Base-by-base conservation (phyloP, 2,329 filamentous ascomycete genomes). In the Penicillium sp. region DNA sequence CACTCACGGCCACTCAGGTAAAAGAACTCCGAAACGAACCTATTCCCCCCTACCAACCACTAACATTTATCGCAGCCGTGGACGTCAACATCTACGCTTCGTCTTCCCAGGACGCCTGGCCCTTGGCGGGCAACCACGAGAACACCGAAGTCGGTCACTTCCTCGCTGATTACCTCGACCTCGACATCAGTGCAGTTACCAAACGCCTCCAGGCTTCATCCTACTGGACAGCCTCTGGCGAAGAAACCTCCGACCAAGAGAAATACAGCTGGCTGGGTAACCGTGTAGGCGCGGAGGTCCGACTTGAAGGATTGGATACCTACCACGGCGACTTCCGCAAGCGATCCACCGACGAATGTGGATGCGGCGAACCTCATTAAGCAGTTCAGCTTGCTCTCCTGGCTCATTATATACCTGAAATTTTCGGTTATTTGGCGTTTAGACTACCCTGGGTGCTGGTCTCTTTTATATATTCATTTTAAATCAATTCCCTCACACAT, bases 1-100 rank as follows among this genome's bases (percentile, higher is more conserved):
- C 58, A 96, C 92, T 0, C 93, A 96, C 70, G 94, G 94, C 26
- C 94, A 99, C 75, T 88, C 87, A 18, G 73, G 74, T 76, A 69
- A 58, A 63, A 55, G 24, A 33, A 15, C 18, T 6, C n/a, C 6
- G 18, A 21, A 3, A 26, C 31, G 24, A 28, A 31, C 1, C 28
- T 29, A 13, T 39, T 18, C 6, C 39, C 6, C 39, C 18, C 28
- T 21, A 42, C 28, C 2, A 24, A 42, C 18, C 18, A 36, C 41
- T 47, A 48, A 56, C 18, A 42, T 44, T 36, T 46, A 58, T 45
- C 39, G 39, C 26, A 68, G 94, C 87, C 47, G 91, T 94, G 7
- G 94, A 99, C 69, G 94, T 99, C 45, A 99, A 99, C 72, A 90
- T 99, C 61, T 99, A 97, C 75, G 87, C 89, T 47, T 92, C 88